Conservation (phyloP, 768 basidiomycete species). For the Pisolithus marmoratus region DNA sequence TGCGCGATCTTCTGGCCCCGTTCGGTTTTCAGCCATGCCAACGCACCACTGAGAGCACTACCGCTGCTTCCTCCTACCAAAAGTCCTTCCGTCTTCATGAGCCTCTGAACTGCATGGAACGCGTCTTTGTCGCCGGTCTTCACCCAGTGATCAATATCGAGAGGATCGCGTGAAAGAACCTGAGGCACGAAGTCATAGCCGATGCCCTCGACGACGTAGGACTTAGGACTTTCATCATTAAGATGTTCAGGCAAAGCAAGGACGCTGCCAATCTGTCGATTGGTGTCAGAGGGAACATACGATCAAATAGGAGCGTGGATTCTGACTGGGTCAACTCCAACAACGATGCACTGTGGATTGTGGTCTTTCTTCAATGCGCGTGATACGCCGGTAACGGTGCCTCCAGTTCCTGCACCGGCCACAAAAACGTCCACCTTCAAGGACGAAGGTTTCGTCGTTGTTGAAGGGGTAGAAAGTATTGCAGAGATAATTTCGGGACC, state of each 20-base stretch:
- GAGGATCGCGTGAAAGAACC: conserved; percentile 63
- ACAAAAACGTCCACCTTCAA: conserved; percentile 77
- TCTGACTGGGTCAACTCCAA: conserved; percentile 90
- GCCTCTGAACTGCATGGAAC: conserved; percentile 62
- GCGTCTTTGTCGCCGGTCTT: conserved; percentile 82
- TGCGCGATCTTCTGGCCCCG: conserved; percentile 60
- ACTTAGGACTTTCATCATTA: conserved; percentile 43
- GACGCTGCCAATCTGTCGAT: conserved; percentile 74
- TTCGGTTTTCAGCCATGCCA: conserved; percentile 70
- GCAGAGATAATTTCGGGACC: conserved; percentile 89
- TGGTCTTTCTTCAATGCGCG: conserved; percentile 74
- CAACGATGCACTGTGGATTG: conserved; percentile 64
- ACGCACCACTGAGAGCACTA: conserved; percentile 70
- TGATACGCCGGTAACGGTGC: conserved; percentile 86
- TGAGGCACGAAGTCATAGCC: conserved; percentile 92
- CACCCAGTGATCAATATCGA: conserved; percentile 70
- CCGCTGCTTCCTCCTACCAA: conserved; percentile 94
- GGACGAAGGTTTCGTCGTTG: conserved; percentile 51
- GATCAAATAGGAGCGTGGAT: neutral
- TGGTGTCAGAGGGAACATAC: neutral
- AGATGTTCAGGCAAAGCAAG: conserved; percentile 67
- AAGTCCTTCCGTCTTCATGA: conserved; percentile 84
- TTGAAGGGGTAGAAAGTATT: conserved; percentile 60
- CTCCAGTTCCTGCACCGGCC: conserved; percentile 91
- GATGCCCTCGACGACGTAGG: conserved; percentile 91